These are phyloP conservation scores for Sugiyamaella floridensis DNA, from an alignment of 805 yeast species.

Conservation along the genomic window DNA sequence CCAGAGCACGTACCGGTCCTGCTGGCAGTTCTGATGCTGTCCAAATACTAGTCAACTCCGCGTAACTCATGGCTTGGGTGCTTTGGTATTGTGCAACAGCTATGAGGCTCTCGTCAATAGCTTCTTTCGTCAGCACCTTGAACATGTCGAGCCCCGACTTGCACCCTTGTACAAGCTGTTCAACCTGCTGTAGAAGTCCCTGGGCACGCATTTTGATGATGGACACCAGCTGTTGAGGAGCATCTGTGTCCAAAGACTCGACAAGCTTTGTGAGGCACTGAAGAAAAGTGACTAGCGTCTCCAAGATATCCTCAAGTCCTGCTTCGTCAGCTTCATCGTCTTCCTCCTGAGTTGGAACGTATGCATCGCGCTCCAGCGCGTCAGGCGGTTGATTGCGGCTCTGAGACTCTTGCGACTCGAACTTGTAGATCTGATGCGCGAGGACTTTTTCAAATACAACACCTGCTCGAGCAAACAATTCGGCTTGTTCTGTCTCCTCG, in stretches of 20 bases:
- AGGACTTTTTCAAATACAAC: constrained; percentile 15
- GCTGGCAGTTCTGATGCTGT: constrained; percentile 6
- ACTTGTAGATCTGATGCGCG: constrained; percentile 11
- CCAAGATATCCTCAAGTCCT: constrained; percentile 5
- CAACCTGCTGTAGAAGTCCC: neutral
- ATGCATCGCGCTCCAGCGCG: constrained; percentile 3
- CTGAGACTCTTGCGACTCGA: constrained; percentile 5
- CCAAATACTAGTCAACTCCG: constrained; percentile 5
- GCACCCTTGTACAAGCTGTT: neutral
- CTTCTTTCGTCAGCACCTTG: neutral
- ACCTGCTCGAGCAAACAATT: constrained; percentile 10
- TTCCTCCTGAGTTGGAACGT: neutral
- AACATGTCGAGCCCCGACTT: neutral
- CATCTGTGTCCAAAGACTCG: neutral
- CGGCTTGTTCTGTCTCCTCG: constrained; percentile 14
- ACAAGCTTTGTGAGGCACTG: constrained; percentile 4
- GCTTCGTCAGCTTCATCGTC: constrained; percentile 1
- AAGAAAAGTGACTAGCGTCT: constrained; percentile 7
- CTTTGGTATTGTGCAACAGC: constrained; percentile 11
- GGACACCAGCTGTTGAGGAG: neutral
- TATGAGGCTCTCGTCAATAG: constrained; percentile 4
- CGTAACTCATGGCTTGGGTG: neutral
- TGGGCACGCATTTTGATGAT: neutral
- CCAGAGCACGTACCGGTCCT: constrained; percentile 16
- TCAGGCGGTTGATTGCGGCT: neutral